Evolutionary conservation across 371 early-diverging fungal species (phyloP).

Genomic region (Rhizopus arrhizus): DNA sequence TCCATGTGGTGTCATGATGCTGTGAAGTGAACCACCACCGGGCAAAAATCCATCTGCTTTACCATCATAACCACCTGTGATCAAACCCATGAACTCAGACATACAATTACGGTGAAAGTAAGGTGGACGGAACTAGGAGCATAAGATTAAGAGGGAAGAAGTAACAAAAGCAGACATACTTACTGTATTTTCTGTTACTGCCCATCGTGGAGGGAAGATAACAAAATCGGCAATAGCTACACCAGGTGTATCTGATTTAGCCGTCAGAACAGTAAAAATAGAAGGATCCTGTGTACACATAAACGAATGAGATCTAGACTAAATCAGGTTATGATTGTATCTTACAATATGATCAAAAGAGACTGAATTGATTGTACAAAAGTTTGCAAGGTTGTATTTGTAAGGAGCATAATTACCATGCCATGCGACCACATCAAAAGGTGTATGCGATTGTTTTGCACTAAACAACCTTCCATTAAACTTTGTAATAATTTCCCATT

Average conservation of each 20-base stretch:
- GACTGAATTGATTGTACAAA: slow-evolving; percentile 87
- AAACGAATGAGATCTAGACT: background rate
- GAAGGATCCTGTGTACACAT: slow-evolving; percentile 75
- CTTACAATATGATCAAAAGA: slow-evolving; percentile 88
- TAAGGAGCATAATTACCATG: slow-evolving; percentile 97
- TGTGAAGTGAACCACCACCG: slow-evolving; percentile 90
- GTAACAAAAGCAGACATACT: slow-evolving; percentile 41
- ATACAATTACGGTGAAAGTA: slow-evolving; percentile 95
- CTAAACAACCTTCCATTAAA: slow-evolving; percentile 80
- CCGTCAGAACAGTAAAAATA: slow-evolving; percentile 93
- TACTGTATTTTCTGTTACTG: slow-evolving; percentile 86
- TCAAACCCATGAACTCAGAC: slow-evolving; percentile 97
- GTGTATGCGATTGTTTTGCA: slow-evolving; percentile 80
- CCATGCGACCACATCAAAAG: slow-evolving; percentile 97
- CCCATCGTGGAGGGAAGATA: slow-evolving; percentile 97
- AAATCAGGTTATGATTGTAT: background rate
- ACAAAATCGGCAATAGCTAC: slow-evolving; percentile 95
- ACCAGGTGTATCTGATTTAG: slow-evolving; percentile 86
- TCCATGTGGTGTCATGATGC: slow-evolving; percentile 89
- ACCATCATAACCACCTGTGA: slow-evolving; percentile 91
- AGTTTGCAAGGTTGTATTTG: slow-evolving; percentile 89
- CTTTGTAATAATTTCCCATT: slow-evolving; percentile 78
- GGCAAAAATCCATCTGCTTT: slow-evolving; percentile 90
- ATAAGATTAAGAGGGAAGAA: slow-evolving; percentile 95
- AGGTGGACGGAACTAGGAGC: slow-evolving; percentile 83